Conservation (phyloP, 345 rosid genomes). For the Citrus australasica region DNA sequence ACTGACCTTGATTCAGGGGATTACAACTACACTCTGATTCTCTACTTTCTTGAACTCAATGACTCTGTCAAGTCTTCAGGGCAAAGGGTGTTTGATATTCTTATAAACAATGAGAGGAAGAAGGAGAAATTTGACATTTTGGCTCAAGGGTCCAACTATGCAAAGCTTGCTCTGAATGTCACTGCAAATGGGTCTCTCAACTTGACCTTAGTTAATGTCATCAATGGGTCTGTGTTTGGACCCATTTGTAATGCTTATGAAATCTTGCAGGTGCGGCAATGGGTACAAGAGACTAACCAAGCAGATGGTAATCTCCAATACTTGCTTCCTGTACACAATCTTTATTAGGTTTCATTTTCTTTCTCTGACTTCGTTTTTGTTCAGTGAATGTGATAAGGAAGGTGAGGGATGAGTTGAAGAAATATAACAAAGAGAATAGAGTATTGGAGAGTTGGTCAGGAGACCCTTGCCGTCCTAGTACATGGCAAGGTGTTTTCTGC, state of each 20-base stretch:
- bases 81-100: conserved; percentile 51
- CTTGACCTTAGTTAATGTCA: conserved; percentile 47
- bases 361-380: not conserved
- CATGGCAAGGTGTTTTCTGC: conserved; percentile 57
- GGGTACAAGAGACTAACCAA: conserved; percentile 31
- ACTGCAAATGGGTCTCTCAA: conserved; percentile 46
- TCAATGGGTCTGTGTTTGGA: conserved; percentile 38
- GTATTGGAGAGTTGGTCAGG: conserved; percentile 55
- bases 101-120: conserved; percentile 33
- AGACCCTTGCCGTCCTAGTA: conserved; percentile 57
- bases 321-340: not conserved
- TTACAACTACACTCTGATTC: conserved; percentile 43
- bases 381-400: conserved; percentile 37
- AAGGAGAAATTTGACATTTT: conserved; percentile 33
- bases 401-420: conserved; percentile 33
- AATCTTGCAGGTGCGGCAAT: conserved; percentile 40
- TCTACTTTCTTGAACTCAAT: conserved; percentile 62
- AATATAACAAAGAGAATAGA: conserved; percentile 20
- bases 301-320: conserved; percentile 36
- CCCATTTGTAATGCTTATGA: conserved; percentile 66
- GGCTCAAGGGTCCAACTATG: conserved; percentile 36
- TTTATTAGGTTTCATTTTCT: not conserved
- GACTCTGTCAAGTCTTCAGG: conserved; percentile 23
- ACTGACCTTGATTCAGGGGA: conserved; percentile 24
- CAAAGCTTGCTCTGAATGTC: conserved; percentile 26